phyloP scores from a whole-genome alignment of 2,329 filamentous ascomycete species.

The Zymoseptoria crescenta region DNA sequence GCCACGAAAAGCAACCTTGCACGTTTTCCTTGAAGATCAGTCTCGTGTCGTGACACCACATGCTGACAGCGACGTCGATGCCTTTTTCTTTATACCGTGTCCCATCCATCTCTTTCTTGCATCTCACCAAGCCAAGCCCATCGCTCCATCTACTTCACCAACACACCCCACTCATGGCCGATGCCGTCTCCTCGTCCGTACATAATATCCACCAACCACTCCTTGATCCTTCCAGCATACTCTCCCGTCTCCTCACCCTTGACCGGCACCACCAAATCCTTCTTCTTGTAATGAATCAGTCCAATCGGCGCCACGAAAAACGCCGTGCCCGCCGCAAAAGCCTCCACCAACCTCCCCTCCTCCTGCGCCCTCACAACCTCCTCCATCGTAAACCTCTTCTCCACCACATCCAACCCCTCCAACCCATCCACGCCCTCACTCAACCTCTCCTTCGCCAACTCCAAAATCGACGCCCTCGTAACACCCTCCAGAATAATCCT shows the following conservation, averaged over 20 bases:
- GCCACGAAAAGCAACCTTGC: not conserved
- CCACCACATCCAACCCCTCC: slow-evolving; percentile 59
- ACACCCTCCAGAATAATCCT: slow-evolving; percentile 82
- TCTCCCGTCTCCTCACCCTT: slow-evolving; percentile 33
- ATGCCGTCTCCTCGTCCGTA: slow-evolving; percentile 33
- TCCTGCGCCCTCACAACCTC: slow-evolving; percentile 64
- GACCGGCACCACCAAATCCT: slow-evolving; percentile 38
- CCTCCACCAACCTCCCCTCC: slow-evolving; percentile 72
- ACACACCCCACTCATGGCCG: slow-evolving; percentile 40
- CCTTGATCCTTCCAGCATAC: slow-evolving; percentile 38
- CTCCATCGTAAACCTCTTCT: slow-evolving; percentile 73
- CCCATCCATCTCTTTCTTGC: not conserved
- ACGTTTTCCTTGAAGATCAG: too few relatives aligned
- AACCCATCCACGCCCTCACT: slow-evolving; percentile 20
- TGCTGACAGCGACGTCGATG: too few relatives aligned
- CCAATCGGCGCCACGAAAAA: slow-evolving; percentile 43
- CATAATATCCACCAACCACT: slow-evolving; percentile 44
- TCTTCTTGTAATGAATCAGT: slow-evolving; percentile 39
- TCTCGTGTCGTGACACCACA: not conserved
- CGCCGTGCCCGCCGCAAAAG: slow-evolving; percentile 81
- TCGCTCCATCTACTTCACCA: slow-evolving; percentile 32
- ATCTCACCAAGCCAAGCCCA: too few relatives aligned
- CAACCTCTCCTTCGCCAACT: slow-evolving; percentile 60
- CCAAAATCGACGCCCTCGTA: slow-evolving; percentile 71
- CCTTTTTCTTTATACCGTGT: not conserved